Conservation (phyloP, 768 basidiomycete genomes). For the Tremella mesenterica region DNA sequence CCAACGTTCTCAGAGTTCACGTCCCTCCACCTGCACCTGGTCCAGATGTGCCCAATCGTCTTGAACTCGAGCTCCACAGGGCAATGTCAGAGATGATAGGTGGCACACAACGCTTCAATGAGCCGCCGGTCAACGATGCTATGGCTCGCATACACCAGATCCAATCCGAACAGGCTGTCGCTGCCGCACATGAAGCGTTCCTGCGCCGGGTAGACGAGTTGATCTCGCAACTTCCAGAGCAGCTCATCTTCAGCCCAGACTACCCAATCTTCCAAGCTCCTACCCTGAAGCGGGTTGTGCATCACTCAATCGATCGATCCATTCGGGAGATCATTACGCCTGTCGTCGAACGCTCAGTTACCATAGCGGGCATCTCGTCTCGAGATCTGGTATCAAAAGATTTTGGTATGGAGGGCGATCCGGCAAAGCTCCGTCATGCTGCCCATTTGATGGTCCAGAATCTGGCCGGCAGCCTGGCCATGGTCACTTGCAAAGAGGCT, state of each 20-base stretch:
- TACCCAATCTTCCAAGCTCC: conserved; percentile 58
- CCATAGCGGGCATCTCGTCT: conserved; percentile 95
- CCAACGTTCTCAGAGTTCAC: conserved; percentile 59
- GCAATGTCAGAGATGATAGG: conserved; percentile 49
- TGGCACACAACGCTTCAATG: conserved; percentile 21
- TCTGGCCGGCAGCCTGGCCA: conserved; percentile 86
- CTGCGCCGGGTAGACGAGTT: conserved; percentile 44
- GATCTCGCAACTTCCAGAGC: conserved; percentile 54
- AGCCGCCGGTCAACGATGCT: conserved; percentile 25
- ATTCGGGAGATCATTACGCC: conserved; percentile 97
- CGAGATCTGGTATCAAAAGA: conserved; percentile 91
- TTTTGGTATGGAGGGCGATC: conserved; percentile 84
- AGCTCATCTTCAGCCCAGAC: conserved; percentile 71
- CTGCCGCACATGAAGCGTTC: conserved; percentile 43
- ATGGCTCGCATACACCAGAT: conserved; percentile 50
- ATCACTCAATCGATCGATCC: conserved; percentile 82
- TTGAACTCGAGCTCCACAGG: conserved; percentile 69
- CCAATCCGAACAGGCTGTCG: conserved; percentile 59
- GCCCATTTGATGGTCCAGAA: conserved; percentile 95
- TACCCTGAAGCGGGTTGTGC: conserved; percentile 79
- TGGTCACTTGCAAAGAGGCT: conserved; percentile 98
- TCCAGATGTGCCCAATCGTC: conserved; percentile 57
- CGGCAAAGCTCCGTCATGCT: conserved; percentile 80
- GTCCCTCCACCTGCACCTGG: conserved; percentile 45
- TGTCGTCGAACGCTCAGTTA: conserved; percentile 95